Base-by-base conservation (phyloP, 345 rosid species). In the Heritiera littoralis region DNA sequence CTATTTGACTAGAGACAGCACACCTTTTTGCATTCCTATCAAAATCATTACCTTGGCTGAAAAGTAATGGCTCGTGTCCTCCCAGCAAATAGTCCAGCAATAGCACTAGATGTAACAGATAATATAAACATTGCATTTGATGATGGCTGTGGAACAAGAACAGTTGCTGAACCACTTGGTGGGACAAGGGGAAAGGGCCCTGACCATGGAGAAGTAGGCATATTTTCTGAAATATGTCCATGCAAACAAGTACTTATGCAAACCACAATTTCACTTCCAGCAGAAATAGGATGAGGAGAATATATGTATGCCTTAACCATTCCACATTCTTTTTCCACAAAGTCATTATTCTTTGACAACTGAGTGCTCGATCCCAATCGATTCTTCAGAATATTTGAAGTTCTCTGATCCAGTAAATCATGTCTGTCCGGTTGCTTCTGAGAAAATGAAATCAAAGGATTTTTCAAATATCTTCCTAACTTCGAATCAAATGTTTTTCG, bases 11-110 rank as follows among this genome's bases (percentile, higher is more conserved):
- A 17, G 48, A 28, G 43, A 28, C 17, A 52, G n/a, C 66, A 69
- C 41, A 77, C 35, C 54, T 43, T 51, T 32, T 81, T 41, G 66
- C 6, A 60, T 20, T 30, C 69, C 73, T 17, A 20, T 20, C 38
- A 61, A 72, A 35, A 35, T 61, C 70, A 58, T 79, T 81, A 89
- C 95, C 94, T 87, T 61, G 98, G 98, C 86, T 95, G 98, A 84
- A 93, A 93, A 80, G 95, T 90, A 80, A 93, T 86, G 75, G 94
- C 94, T 77, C 84, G 89, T 11, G 96, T 93, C 86, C 91, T 87
- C 78, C 98, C 98, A 65, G 91, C 84, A 79, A 91, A 80, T 65
- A 88, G 87, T 64, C 92, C 97, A 85, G 86, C 85, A 86, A 93
- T 81, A 64, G 86, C 84, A 84, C 86, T 86, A 75, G 91, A 86